Conservation (phyloP, 129 eudicot species). For the Chrysanthemum seticuspe region DNA sequence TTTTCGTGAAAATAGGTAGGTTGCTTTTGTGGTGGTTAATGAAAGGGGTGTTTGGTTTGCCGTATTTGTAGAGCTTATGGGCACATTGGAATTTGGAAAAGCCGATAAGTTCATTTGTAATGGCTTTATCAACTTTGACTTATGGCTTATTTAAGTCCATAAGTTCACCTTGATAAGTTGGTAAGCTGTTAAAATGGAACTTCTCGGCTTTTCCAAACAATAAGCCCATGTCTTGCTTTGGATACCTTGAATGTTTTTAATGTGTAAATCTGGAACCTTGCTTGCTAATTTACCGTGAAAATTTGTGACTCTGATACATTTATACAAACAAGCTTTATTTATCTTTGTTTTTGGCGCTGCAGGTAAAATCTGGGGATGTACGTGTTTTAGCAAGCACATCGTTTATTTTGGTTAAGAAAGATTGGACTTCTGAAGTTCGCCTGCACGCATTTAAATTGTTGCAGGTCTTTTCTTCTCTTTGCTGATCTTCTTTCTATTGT, state of each 20-base stretch:
- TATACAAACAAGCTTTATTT: constrained; percentile 6
- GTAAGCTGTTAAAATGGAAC: no score
- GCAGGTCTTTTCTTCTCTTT: constrained; percentile 57
- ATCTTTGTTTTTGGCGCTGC: constrained; percentile 18
- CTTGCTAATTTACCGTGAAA: neutral
- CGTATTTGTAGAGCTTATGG: no score
- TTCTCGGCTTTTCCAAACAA: no score
- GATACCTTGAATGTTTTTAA: constrained; percentile 5
- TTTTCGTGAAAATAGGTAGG: neutral
- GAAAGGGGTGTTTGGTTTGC: no score
- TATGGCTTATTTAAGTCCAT: no score
- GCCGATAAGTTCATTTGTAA: no score
- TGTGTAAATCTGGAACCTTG: neutral
- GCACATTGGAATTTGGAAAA: no score
- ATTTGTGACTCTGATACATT: neutral
- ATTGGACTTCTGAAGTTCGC: constrained; percentile 93
- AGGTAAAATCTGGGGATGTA: constrained; percentile 94
- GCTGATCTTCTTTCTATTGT: constrained; percentile 16
- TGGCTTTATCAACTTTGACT: no score
- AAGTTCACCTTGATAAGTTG: no score
- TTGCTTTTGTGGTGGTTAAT: neutral
- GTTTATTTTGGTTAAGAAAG: constrained; percentile 78
- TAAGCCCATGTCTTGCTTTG: neutral
- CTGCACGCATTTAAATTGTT: constrained; percentile 90
- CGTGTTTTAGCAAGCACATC: constrained; percentile 83